Evolutionary conservation across 139 green algal genomes (phyloP).

Genomic region (Pycnococcus provasolii): DNA sequence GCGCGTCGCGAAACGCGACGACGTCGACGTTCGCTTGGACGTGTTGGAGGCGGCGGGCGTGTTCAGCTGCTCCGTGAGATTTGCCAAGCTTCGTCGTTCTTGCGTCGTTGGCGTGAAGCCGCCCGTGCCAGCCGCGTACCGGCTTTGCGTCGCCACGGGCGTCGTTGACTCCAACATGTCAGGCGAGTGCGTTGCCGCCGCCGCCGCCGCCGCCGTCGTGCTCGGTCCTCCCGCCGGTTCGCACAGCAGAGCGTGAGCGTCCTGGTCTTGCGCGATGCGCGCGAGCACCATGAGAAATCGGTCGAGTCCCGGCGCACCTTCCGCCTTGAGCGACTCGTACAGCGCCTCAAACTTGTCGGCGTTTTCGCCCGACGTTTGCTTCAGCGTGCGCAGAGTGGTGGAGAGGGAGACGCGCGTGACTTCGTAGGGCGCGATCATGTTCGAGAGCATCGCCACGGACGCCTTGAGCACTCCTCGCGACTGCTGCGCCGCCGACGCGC

Average conservation of each 20-base stretch:
- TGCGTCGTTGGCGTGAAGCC: no score
- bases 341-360: slow-evolving; percentile 9
- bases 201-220: background rate
- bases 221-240: background rate
- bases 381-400: slow-evolving; percentile 22
- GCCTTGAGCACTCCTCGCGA: slow-evolving; percentile 16
- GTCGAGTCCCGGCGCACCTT: slow-evolving; percentile 12
- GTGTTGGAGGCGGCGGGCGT: no score
- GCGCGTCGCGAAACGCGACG: no score
- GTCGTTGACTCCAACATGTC: no score
- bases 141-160: no score
- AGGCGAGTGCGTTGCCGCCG: no score
- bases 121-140: no score
- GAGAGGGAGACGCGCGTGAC: slow-evolving; percentile 25
- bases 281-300: slow-evolving; percentile 25
- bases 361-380: slow-evolving; percentile 11
- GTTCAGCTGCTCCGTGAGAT: no score
- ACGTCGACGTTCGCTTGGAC: no score
- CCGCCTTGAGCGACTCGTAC: slow-evolving; percentile 23
- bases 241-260: slow-evolving; percentile 11
- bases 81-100: no score
- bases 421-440: slow-evolving; percentile 32
- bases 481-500: no score
- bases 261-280: slow-evolving; percentile 19
- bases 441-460: slow-evolving; percentile 28